Percentiles rank a stretch among this genome's conserved stretches.
Evolutionary conservation across 345 rosid species (phyloP).

Genomic region (Boechera divaricarpa): DNA sequence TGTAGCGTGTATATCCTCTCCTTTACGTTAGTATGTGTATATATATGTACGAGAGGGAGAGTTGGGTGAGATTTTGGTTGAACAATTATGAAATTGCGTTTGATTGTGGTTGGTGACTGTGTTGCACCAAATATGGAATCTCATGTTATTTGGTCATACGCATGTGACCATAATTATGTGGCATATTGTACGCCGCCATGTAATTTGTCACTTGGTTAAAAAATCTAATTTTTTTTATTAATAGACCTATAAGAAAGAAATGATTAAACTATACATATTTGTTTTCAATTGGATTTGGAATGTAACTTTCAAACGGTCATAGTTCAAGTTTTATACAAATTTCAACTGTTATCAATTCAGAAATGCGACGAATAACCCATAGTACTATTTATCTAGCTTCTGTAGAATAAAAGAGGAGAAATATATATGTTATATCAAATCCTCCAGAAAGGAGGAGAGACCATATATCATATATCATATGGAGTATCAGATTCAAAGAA

Average conservation of each 20-base stretch:
- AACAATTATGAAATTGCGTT: conserved; percentile 38
- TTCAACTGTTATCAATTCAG: too few relatives aligned
- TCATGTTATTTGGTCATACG: conserved; percentile 12
- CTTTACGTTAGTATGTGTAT: not conserved
- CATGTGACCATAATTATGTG: not conserved
- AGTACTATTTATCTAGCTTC: too few relatives aligned
- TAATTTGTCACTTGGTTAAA: not conserved
- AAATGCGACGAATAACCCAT: too few relatives aligned
- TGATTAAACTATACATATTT: not conserved
- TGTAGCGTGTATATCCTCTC: not conserved
- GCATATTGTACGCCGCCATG: conserved; percentile 10
- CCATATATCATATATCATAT: too few relatives aligned
- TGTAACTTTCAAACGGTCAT: not conserved
- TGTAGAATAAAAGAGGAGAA: too few relatives aligned
- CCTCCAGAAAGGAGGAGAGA: too few relatives aligned
- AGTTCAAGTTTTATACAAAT: too few relatives aligned
- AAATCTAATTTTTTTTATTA: not conserved
- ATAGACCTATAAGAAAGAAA: not conserved
- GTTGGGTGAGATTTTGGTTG: conserved; percentile 44
- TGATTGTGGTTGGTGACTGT: conserved; percentile 37
- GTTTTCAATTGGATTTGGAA: not conserved
- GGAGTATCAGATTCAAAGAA: too few relatives aligned
- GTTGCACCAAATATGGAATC: conserved; percentile 45
- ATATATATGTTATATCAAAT: too few relatives aligned
- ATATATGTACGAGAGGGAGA: conserved; percentile 15